These are phyloP conservation scores for Hymenoscyphus occultus DNA, from an alignment of 2,329 filamentous ascomycete genomes.

Conservation along the genomic window DNA sequence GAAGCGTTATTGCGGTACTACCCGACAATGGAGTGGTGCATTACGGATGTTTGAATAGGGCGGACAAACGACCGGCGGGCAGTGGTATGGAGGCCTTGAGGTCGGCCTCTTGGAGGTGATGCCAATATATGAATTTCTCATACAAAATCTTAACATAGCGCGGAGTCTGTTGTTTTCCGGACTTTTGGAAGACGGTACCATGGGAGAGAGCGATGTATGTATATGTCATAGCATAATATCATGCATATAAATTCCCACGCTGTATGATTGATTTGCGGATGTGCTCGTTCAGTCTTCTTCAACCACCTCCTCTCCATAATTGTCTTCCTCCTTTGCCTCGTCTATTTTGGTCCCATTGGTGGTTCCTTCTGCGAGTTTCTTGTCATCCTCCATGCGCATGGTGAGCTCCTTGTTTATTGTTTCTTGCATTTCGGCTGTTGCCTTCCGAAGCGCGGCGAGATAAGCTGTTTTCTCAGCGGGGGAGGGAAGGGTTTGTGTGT, in stretches of 20 bases:
- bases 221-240: conserved; percentile 15
- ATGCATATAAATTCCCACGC: conserved; percentile 7
- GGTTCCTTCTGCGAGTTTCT: conserved; percentile 44
- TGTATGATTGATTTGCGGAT: not conserved
- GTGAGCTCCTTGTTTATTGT: conserved; percentile 70
- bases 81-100: conserved; percentile 24
- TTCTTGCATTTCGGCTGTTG: conserved; percentile 59
- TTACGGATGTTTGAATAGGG: conserved; percentile 68
- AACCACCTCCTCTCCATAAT: conserved; percentile 80
- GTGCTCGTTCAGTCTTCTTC: conserved; percentile 55
- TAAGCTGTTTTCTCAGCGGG: conserved; percentile 55
- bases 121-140: conserved; percentile 8
- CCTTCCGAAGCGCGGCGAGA: conserved; percentile 56
- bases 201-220: conserved; percentile 11
- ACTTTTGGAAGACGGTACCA: not conserved
- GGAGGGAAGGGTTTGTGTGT: conserved; percentile 40
- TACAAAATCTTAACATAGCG: conserved; percentile 29
- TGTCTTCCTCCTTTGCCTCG: conserved; percentile 60
- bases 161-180: conserved; percentile 10
- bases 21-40: conserved; percentile 81
- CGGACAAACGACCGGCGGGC: conserved; percentile 36
- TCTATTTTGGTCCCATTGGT: conserved; percentile 22
- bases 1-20: conserved; percentile 85
- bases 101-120: conserved; percentile 25
- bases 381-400: conserved; percentile 71